Percentiles rank a stretch among this genome's conserved stretches.
These are phyloP conservation scores for Penicillium cataractarum DNA, from an alignment of 495 filamentous ascomycete species.

Conservation along the genomic window DNA sequence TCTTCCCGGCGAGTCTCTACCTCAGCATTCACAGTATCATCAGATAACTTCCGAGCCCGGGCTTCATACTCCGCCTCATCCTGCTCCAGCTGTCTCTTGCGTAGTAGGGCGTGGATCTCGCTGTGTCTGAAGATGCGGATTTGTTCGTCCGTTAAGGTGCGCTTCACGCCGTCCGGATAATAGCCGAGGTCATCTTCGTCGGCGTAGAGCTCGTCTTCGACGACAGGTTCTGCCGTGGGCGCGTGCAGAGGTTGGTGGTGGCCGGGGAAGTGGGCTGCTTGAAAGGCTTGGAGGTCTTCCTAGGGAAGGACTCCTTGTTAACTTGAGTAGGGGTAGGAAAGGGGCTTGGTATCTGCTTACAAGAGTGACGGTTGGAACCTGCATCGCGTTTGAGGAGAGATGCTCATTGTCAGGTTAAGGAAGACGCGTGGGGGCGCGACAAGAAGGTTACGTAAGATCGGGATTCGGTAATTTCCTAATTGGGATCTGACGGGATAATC, in stretches of 20 bases:
- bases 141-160: slow-evolving; percentile 90
- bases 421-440: slow-evolving; percentile 16
- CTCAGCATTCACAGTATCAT: neutral
- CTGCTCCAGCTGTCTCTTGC: slow-evolving; percentile 46
- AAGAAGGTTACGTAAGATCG: slow-evolving; percentile 17
- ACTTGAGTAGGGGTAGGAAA: neutral
- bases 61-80: slow-evolving; percentile 38
- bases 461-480: neutral
- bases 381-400: slow-evolving; percentile 19
- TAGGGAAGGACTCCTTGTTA: slow-evolving; percentile 28
- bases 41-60: slow-evolving; percentile 23
- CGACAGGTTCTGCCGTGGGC: slow-evolving; percentile 29
- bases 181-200: slow-evolving; percentile 81
- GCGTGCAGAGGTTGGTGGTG: slow-evolving; percentile 13
- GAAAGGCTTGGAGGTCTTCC: slow-evolving; percentile 76
- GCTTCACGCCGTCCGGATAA: slow-evolving; percentile 86
- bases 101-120: slow-evolving; percentile 75
- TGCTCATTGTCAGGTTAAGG: slow-evolving; percentile 8
- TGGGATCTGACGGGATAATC: neutral
- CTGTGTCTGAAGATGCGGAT: slow-evolving; percentile 89
- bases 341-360: slow-evolving; percentile 38
- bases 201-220: slow-evolving; percentile 43
- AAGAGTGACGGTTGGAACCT: slow-evolving; percentile 53
- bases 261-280: slow-evolving; percentile 63
- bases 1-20: neutral